These are phyloP conservation scores for Gamsiella multidivaricata DNA, from an alignment of 192 early-diverging fungal genomes.

Conservation along the genomic window DNA sequence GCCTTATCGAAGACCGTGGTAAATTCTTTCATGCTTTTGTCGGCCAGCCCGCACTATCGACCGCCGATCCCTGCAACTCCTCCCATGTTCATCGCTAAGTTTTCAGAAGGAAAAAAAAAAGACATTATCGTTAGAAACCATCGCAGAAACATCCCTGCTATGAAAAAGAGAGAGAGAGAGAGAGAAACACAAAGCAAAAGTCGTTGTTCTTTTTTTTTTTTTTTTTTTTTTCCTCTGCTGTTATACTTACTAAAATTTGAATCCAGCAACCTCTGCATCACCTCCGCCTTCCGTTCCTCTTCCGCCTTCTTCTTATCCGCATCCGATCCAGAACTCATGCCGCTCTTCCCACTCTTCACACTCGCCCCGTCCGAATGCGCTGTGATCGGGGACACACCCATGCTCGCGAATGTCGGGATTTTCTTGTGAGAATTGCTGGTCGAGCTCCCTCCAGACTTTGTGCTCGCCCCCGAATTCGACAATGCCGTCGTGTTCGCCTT, in stretches of 20 bases:
- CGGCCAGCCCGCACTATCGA: no score
- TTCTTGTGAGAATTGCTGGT: slow-evolving; percentile 5
- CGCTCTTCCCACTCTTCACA: slow-evolving; percentile 41
- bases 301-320: slow-evolving; percentile 24
- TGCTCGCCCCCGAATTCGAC: slow-evolving; percentile 37
- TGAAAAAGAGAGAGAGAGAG: neutral
- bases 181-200: neutral
- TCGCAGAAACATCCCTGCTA: no score
- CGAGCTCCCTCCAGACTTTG: slow-evolving; percentile 11
- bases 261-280: slow-evolving; percentile 28
- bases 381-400: slow-evolving; percentile 13
- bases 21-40: no score
- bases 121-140: no score
- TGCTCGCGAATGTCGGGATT: slow-evolving; percentile 20
- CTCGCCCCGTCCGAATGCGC: slow-evolving; percentile 19
- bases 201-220: neutral
- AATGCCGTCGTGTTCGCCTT: slow-evolving; percentile 17
- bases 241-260: neutral
- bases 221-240: slow-evolving; percentile 1
- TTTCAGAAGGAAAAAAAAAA: no score
- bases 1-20: no score
- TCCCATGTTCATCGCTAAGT: no score
- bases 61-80: no score
- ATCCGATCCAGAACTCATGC: slow-evolving; percentile 28
- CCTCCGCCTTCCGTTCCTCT: slow-evolving; percentile 6